Base-by-base conservation (phyloP, 2,329 filamentous ascomycete genomes). In the Verticillium albo-atrum region DNA sequence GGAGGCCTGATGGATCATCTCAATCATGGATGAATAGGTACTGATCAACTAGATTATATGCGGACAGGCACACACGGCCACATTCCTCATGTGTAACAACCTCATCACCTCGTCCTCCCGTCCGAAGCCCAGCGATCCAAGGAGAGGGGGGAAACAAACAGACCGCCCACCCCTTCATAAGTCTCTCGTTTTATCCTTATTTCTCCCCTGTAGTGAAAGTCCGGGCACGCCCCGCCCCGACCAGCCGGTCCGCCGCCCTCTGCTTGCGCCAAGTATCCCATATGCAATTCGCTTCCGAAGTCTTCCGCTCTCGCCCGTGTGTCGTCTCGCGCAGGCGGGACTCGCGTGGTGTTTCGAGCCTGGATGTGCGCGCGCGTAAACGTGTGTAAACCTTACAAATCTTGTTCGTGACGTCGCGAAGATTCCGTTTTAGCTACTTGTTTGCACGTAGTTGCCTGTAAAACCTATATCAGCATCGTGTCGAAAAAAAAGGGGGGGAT, bases 371-470 rank as follows among this genome's bases (percentile, higher is more conserved):
- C 10, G 7, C 25, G 7, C 25, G n/a, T 47, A 20, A 25, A 3
- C 25, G 7, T 47, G n/a, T 47, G 42, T 47, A 9, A 23, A 23
- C 42, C 20, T 12, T 23, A 3, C 30, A 20, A 50, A 4, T 50
- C 20, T 20, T 50, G 42, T 50, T 50, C 4, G 42, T 50, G 42
- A 20, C 20, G n/a, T 50, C 42, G n/a, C n/a, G 42, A 12, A 23
- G 9, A 25, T 50, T n/a, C 20, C 42, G 42, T 50, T 23, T 50
- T 50, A 50, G 42, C 42, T 50, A 23, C 42, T 57, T 42, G 47
- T 17, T 52, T 57, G 74, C 34, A 83, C 79, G 68, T 82, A 83
- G 64, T 82, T 83, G 60, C 80, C 81, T 83, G 54, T 9, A 27
- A 30, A 47, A 51, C 27, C 20, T 17, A 35, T 17, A 55, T 75